A percentile compares a stretch with the other conserved stretches of the same genome.
Conservation (phyloP, 352 stramenopile genomes). For the Phytopythium litorale region DNA sequence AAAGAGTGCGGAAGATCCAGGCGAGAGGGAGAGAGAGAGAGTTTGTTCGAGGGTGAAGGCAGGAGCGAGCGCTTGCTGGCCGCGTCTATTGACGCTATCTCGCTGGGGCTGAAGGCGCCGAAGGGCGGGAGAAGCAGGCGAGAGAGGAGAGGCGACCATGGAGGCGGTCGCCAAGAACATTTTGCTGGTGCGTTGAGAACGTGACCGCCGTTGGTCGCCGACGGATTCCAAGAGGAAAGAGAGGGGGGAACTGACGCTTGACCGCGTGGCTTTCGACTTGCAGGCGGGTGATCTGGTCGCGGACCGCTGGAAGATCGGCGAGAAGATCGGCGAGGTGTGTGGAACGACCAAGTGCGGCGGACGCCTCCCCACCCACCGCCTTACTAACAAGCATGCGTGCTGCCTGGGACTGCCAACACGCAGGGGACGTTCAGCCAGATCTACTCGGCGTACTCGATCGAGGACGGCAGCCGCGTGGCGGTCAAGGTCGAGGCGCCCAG, state of each 20-base stretch:
- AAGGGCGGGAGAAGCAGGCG: background rate
- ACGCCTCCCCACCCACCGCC: background rate
- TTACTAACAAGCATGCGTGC: background rate
- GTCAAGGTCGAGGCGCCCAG: constrained; percentile 86
- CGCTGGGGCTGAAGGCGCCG: background rate
- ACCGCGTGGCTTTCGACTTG: background rate
- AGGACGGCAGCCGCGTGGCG: constrained; percentile 69
- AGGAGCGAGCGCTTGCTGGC: too few species aligned
- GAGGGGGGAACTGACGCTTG: background rate
- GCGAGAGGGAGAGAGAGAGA: too few species aligned
- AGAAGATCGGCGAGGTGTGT: constrained; percentile 85
- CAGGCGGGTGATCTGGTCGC: constrained; percentile 81
- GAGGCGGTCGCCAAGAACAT: constrained; percentile 62
- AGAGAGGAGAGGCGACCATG: background rate
- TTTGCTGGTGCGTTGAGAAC: constrained; percentile 43
- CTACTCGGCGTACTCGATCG: constrained; percentile 79
- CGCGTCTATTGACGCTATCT: background rate
- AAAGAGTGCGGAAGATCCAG: too few species aligned
- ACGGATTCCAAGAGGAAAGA: background rate
- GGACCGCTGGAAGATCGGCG: constrained; percentile 78
- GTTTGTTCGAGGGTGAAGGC: too few species aligned
- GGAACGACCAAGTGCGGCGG: background rate
- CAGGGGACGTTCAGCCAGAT: constrained; percentile 88
- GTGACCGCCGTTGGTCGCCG: background rate
- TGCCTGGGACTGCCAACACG: background rate